These are phyloP conservation scores for Cutaneotrichosporon dermatis DNA, from an alignment of 1,284 basidiomycete species.

Conservation along the genomic window DNA sequence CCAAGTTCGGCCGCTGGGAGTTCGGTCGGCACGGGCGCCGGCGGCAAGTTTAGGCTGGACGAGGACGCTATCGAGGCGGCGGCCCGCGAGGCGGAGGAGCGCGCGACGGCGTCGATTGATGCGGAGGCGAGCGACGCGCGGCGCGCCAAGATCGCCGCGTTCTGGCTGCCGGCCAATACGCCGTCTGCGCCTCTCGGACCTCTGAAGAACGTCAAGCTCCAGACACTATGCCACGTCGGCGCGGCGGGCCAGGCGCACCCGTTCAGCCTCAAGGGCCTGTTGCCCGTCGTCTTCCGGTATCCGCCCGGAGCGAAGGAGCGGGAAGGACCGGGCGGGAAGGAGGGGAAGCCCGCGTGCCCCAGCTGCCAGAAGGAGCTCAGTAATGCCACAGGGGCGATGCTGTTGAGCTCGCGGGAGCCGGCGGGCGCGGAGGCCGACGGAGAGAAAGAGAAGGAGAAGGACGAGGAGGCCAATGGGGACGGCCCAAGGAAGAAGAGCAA, in stretches of 20 bases:
- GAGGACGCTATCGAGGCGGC: slow-evolving; percentile 63
- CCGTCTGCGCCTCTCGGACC: slow-evolving; percentile 63
- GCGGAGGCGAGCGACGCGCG: slow-evolving; percentile 72
- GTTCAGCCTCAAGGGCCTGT: slow-evolving; percentile 65
- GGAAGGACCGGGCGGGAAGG: background rate
- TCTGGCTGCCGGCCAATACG: slow-evolving; percentile 85
- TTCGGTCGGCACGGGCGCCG: background rate
- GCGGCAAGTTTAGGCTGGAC: slow-evolving; percentile 62
- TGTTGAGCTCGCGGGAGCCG: slow-evolving; percentile 46
- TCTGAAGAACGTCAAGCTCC: slow-evolving; percentile 73
- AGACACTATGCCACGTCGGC: slow-evolving; percentile 77
- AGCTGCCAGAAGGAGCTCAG: slow-evolving; percentile 80
- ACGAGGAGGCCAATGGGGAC: slow-evolving; percentile 27
- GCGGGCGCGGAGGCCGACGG: slow-evolving; percentile 13
- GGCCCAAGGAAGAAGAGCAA: slow-evolving; percentile 31
- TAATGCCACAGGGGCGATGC: slow-evolving; percentile 68
- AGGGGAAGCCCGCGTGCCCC: slow-evolving; percentile 65
- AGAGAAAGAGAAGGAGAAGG: slow-evolving; percentile 17
- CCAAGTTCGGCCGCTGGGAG: background rate
- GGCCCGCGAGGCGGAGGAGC: slow-evolving; percentile 74
- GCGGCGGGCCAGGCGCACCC: slow-evolving; percentile 53
- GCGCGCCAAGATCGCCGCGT: slow-evolving; percentile 83
- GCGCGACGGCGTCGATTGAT: slow-evolving; percentile 73
- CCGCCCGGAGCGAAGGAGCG: slow-evolving; percentile 35
- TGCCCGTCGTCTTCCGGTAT: slow-evolving; percentile 69